These are phyloP conservation scores for Platismatia glauca DNA, from an alignment of 495 filamentous ascomycete species.

Conservation along the genomic window DNA sequence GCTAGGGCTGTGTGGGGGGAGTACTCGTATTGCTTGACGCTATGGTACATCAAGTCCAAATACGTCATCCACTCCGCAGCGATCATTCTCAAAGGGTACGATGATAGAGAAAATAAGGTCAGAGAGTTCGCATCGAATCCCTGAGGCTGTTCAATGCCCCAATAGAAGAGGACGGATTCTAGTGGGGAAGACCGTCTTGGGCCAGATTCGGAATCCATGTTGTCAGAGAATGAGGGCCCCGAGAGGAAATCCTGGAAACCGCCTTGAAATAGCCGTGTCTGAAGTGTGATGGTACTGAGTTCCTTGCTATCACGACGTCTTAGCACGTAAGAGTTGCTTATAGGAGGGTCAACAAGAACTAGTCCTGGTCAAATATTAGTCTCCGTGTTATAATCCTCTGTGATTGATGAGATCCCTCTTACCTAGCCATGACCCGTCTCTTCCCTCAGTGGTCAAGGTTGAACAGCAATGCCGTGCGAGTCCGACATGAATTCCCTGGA, in stretches of 20 bases:
- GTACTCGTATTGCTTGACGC: constrained; percentile 20
- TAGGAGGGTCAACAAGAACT: constrained; percentile 15
- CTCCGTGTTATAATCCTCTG: background rate
- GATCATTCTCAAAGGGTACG: constrained; percentile 21
- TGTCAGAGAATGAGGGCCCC: constrained; percentile 1
- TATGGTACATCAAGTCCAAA: constrained; percentile 18
- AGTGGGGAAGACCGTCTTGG: background rate
- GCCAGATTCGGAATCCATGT: background rate
- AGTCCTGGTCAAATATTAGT: constrained; percentile 12
- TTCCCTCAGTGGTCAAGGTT: background rate
- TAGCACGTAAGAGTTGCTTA: constrained; percentile 9
- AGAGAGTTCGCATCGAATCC: constrained; percentile 7
- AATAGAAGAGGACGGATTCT: background rate
- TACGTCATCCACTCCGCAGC: constrained; percentile 21
- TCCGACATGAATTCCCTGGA: constrained; percentile 6
- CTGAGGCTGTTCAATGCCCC: background rate
- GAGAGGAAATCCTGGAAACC: constrained; percentile 14
- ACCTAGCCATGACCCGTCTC: background rate
- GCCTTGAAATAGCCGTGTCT: constrained; percentile 15
- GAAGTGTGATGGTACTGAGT: background rate
- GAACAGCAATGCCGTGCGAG: constrained; percentile 9
- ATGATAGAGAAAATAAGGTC: constrained; percentile 16
- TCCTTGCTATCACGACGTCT: background rate
- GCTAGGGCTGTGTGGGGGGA: constrained; percentile 6
- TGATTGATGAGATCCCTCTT: background rate